phyloP scores from a whole-genome alignment of 805 yeast genomes.

The Ogataea sp. region DNA sequence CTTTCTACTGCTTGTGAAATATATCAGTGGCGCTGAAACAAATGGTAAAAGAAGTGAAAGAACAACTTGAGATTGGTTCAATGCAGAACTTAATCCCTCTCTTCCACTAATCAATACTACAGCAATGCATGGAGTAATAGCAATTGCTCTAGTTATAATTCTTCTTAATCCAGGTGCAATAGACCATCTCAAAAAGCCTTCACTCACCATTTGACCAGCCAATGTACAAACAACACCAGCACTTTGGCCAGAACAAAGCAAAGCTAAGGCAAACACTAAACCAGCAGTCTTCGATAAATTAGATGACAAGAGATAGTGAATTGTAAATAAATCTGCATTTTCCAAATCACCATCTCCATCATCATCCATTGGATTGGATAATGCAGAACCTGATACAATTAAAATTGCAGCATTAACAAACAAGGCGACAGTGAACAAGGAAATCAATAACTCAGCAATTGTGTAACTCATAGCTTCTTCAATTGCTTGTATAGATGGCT shows the following conservation, averaged over 20 bases:
- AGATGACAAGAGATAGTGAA: constrained; percentile 59
- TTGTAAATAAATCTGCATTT: constrained; percentile 76
- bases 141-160: constrained; percentile 71
- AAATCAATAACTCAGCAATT: constrained; percentile 73
- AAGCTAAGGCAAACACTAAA: constrained; percentile 78
- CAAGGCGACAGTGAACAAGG: constrained; percentile 81
- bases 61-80: constrained; percentile 80
- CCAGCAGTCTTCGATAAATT: constrained; percentile 85
- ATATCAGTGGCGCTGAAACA: constrained; percentile 81
- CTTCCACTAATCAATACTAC: constrained; percentile 72
- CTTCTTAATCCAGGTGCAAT: constrained; percentile 78
- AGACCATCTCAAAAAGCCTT: constrained; percentile 78
- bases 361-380: constrained; percentile 33
- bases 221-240: constrained; percentile 93
- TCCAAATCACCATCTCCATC: constrained; percentile 52
- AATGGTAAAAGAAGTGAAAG: constrained; percentile 75
- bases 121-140: constrained; percentile 75
- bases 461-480: constrained; percentile 73
- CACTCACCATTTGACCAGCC: constrained; percentile 91
- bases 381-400: constrained; percentile 86
- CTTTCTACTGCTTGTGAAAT: constrained; percentile 60
- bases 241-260: constrained; percentile 86
- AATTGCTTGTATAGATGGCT: constrained; percentile 77
- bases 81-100: constrained; percentile 65
- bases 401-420: constrained; percentile 87